Base-by-base conservation (phyloP, 208 protist genomes). In the Acanthamoeba castellanii region DNA sequence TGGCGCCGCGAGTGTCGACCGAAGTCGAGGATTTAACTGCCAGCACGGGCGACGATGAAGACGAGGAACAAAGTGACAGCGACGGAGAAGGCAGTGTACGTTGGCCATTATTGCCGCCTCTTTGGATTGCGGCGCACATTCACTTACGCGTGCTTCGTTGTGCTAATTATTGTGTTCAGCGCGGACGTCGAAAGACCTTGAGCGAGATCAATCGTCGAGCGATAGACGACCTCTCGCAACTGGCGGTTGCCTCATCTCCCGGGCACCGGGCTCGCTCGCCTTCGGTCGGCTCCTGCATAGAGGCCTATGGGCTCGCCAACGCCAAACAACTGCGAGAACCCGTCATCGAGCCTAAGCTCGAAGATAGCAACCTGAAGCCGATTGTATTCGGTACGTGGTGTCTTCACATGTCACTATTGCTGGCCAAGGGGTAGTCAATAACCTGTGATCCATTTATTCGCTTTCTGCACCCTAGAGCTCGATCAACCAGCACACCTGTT, bases 401-500 rank as follows among this genome's bases (percentile, higher is more conserved):
- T 18, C 34, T 11, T 55, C 32, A 52, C 57, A 27, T 27, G 57
- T 61, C 22, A 7, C 14, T 25, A 0, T 61, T 61, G 25, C 61
- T 9, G 20, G 2, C 27, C 61, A 30, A 14, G 61, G 1, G 25
- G 2, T 6, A 30, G 9, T 30, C 25, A 13, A 30, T 68, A 6
- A 32, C 61, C 22, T 68, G 25, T 68, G 61, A n/a, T 68, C n/a
- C n/a, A 32, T 8, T 32, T 72, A 14, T 20, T 30, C 66, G 3
- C 7, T 22, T n/a, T 30, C 5, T 14, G 66, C 30, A 5, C 11
- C 13, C 7, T 50, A 88, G 81, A 88, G 20, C 81, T 88, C 30
- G 81, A 88, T 22, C 81, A 88, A 37, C 81, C 45, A 20, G 87
- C 34, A 5, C 87, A 92, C 34, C 59, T 92, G 27, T 92, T 92